Percentiles rank a stretch among this genome's conserved stretches.
Evolutionary conservation across 768 basidiomycete species (phyloP).

Genomic region (Clathrus columnatus): DNA sequence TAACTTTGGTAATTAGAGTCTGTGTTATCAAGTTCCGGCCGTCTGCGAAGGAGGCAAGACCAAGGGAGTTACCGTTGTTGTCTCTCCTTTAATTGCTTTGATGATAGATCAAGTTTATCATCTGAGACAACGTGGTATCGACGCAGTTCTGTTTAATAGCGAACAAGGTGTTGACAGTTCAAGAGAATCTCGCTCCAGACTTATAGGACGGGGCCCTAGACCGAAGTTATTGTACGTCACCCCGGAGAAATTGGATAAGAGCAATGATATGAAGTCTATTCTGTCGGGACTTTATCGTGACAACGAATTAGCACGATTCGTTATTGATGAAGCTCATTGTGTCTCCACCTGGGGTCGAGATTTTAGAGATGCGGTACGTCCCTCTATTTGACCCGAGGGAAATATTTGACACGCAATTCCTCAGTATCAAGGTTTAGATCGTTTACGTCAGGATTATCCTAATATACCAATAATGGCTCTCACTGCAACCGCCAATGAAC

Average conservation of each 20-base stretch:
- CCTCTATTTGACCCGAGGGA: background rate
- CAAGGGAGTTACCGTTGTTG: constrained; percentile 77
- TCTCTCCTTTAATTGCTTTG: constrained; percentile 81
- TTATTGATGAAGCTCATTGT: constrained; percentile 95
- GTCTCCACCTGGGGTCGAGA: constrained; percentile 92
- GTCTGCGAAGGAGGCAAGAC: constrained; percentile 65
- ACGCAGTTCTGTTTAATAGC: constrained; percentile 63
- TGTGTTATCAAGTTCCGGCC: constrained; percentile 65
- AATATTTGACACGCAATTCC: background rate
- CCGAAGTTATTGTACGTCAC: constrained; percentile 80
- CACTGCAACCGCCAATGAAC: constrained; percentile 85
- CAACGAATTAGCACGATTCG: constrained; percentile 72
- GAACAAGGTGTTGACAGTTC: constrained; percentile 32
- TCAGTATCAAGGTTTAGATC: constrained; percentile 61
- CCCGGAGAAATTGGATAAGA: constrained; percentile 78
- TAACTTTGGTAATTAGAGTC: constrained; percentile 12
- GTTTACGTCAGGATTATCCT: constrained; percentile 67
- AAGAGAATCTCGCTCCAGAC: constrained; percentile 31
- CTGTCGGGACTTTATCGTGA: constrained; percentile 49
- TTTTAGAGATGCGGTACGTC: constrained; percentile 71
- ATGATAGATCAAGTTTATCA: constrained; percentile 84
- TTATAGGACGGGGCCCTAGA: constrained; percentile 34
- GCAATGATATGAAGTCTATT: constrained; percentile 42
- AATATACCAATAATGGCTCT: constrained; percentile 89
- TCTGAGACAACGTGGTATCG: constrained; percentile 53